A percentile compares a stretch with the other conserved stretches of the same genome.
Conservation (phyloP, 1,284 basidiomycete genomes). For the Ganoderma leucocontextum region DNA sequence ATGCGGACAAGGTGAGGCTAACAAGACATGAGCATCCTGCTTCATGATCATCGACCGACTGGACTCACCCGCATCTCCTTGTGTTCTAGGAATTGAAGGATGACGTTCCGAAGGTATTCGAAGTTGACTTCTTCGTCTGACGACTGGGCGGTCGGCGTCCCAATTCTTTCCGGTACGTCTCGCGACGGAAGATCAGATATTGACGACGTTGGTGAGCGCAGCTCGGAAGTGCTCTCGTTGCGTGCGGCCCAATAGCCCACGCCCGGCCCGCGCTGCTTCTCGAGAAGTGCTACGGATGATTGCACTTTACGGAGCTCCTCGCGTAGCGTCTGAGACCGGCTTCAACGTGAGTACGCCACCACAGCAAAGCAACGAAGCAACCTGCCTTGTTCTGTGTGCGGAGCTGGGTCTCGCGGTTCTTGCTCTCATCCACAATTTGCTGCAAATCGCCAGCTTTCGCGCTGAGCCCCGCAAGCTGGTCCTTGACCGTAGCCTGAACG, state of each 20-base stretch:
- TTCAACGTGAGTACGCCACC: slow-evolving; percentile 8
- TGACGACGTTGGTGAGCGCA: slow-evolving; percentile 57
- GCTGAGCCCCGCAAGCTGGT: slow-evolving; percentile 53
- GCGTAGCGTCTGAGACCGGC: slow-evolving; percentile 69
- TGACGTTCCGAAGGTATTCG: slow-evolving; percentile 95
- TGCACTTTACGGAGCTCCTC: slow-evolving; percentile 95
- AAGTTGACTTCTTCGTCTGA: slow-evolving; percentile 92
- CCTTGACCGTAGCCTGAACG: slow-evolving; percentile 53
- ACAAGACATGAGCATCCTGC: slow-evolving; percentile 12
- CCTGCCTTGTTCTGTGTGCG: slow-evolving; percentile 79
- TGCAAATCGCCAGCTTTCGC: slow-evolving; percentile 58
- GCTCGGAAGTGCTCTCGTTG: slow-evolving; percentile 49
- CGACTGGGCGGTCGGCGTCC: slow-evolving; percentile 45
- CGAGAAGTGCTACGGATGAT: slow-evolving; percentile 87
- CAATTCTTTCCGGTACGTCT: slow-evolving; percentile 51
- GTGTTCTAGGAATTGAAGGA: slow-evolving; percentile 91
- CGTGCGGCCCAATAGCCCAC: slow-evolving; percentile 87
- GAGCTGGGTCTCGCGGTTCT: slow-evolving; percentile 70
- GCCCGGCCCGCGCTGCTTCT: slow-evolving; percentile 90
- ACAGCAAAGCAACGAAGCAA: slow-evolving; percentile 2
- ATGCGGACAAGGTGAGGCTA: slow-evolving; percentile 91
- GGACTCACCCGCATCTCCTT: slow-evolving; percentile 84
- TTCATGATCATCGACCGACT: slow-evolving; percentile 35
- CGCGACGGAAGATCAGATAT: slow-evolving; percentile 49
- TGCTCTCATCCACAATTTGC: slow-evolving; percentile 69